Conservation (phyloP, 2,329 filamentous ascomycete species). For the Hymenoscyphus albidus region DNA sequence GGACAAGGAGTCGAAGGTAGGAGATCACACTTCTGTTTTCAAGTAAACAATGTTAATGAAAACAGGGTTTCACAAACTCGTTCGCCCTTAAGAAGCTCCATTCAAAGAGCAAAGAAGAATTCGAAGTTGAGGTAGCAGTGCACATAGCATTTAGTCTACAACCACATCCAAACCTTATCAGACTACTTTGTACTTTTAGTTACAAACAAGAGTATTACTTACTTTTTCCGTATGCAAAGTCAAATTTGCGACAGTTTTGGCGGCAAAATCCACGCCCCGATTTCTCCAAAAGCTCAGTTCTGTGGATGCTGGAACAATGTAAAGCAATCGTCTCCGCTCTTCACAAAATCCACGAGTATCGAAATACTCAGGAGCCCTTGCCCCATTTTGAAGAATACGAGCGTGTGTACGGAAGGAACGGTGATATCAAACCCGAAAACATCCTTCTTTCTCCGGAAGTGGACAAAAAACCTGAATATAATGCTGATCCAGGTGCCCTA, state of each 20-base stretch:
- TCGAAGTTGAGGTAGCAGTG: conserved; percentile 14
- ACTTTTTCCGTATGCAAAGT: conserved; percentile 31
- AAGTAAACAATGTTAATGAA: not conserved
- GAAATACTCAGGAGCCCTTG: conserved; percentile 6
- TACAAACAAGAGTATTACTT: conserved; percentile 21
- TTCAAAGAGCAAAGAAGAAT: conserved; percentile 3
- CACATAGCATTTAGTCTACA: conserved; percentile 4
- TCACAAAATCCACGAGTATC: conserved; percentile 22
- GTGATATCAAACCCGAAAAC: conserved; percentile 40
- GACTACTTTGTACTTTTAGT: conserved; percentile 29
- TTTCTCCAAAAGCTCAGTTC: not conserved
- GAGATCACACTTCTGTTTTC: not conserved
- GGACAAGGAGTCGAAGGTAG: not conserved
- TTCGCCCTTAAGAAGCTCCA: conserved; percentile 6
- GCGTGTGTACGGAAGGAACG: conserved; percentile 35
- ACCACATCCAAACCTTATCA: conserved; percentile 25
- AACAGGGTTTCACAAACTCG: not conserved
- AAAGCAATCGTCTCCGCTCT: conserved; percentile 25
- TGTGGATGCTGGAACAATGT: conserved; percentile 30
- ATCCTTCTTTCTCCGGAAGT: conserved; percentile 32
- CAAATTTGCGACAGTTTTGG: conserved; percentile 30
- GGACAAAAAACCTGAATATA: not conserved
- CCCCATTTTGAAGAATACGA: conserved; percentile 6
- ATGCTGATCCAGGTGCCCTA: conserved; percentile 20
- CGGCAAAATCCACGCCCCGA: conserved; percentile 9